Evolutionary conservation across 306 rosid genomes (phyloP), one percentile per base, ranked within the genome.

Genomic region (Nissolia schottii): DNA sequence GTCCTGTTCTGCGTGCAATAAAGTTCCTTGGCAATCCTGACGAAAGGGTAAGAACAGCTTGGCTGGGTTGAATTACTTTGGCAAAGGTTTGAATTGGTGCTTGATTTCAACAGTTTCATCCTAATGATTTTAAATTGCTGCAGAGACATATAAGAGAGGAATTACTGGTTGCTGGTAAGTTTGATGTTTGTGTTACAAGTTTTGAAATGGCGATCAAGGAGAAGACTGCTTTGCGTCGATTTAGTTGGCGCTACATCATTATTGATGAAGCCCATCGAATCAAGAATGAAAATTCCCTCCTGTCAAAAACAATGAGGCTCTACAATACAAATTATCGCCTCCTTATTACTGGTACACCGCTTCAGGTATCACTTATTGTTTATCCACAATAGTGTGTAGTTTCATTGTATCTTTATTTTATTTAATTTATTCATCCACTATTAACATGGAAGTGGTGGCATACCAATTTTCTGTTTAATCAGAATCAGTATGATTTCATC

Each of bases 181-280:
- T 94, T 81, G 99, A 94, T 81, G 93, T 94, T 2, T 94, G 99
- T 74, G 97, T 94, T 58, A 94, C 99, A 9, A 94, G 99, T 87
- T 94, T 94, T 70, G 99, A 94, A 88, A 94, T 94, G 99, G 99
- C 97, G 40, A 94, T 94, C 80, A 94, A 94, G 82, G 99, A 94
- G 87, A 94, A 94, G 85, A 1, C 89, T 79, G 64, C 84, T 71
- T 84, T 91, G 76, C 97, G 99, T 23, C 85, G 97, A n/a, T 94
- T 94, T 76, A 95, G 96, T 62, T 95, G 99, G 99, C 96, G 99
- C 51, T 95, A 95, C 83, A 95, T 95, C 54, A 91, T 95, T 76
- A 94, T 91, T 55, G 97, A 91, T 78, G 99, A 94, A 89, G 99
- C 99, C 74, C 99, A 94, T 78, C 87, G 99, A 58, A 94, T 94